Conservation (phyloP, 1,284 basidiomycete species). For the Somion occarium region DNA sequence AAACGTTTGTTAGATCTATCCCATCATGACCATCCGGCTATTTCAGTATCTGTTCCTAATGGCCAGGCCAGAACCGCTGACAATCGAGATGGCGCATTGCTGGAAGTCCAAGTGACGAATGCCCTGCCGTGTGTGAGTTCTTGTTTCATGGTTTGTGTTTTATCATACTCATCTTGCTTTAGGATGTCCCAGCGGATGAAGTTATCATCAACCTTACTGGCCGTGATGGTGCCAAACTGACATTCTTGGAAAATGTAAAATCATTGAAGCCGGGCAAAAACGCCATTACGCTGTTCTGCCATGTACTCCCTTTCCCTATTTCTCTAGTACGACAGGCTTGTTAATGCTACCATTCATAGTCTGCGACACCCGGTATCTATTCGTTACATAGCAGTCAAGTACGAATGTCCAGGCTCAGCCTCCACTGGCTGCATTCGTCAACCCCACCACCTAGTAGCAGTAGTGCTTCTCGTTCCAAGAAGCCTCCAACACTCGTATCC, state of each 20-base stretch:
- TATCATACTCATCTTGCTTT: not conserved
- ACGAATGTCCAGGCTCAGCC: slow-evolving; percentile 47
- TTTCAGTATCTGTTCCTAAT: slow-evolving; percentile 44
- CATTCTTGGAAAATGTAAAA: slow-evolving; percentile 36
- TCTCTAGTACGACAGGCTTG: too few species aligned
- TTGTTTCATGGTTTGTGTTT: not conserved
- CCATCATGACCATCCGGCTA: slow-evolving; percentile 62
- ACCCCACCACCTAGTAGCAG: slow-evolving; percentile 13
- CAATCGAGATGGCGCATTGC: slow-evolving; percentile 58
- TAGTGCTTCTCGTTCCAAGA: slow-evolving; percentile 23
- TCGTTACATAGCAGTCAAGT: slow-evolving; percentile 57
- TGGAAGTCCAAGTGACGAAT: slow-evolving; percentile 58
- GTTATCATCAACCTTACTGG: slow-evolving; percentile 49
- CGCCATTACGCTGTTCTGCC: slow-evolving; percentile 55
- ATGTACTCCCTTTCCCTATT: slow-evolving; percentile 36
- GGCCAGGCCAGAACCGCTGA: slow-evolving; percentile 43
- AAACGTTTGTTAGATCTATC: slow-evolving; percentile 45
- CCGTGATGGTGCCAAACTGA: slow-evolving; percentile 51
- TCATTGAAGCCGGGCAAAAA: slow-evolving; percentile 50
- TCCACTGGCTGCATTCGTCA: slow-evolving; percentile 50
- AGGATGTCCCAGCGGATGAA: slow-evolving; percentile 47
- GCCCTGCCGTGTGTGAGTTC: slow-evolving; percentile 66
- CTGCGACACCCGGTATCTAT: slow-evolving; percentile 58
- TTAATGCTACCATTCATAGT: slow-evolving; percentile 36
- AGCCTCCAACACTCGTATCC: slow-evolving; percentile 39